Evolutionary conservation across 129 eudicot genomes (phyloP), one percentile per base, ranked within the genome.

Genomic region (Chrysanthemum makinoi): DNA sequence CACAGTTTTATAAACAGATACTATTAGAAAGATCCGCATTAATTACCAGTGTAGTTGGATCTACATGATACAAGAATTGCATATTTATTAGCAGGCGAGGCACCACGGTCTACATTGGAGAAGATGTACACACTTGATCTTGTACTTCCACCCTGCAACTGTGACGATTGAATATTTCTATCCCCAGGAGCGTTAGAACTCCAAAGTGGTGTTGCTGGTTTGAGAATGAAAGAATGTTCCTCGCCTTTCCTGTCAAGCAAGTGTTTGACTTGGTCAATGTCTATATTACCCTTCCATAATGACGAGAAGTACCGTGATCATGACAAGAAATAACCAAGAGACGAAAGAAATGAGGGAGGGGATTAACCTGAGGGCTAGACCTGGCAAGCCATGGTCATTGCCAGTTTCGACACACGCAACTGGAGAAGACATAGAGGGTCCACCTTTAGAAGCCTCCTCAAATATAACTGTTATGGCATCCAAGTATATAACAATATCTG

Each of bases 221-320:
- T 92, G 57, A 89, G 89, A 73, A 92, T 89, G 51, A 92, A 92
- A 2, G 98, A 92, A 65, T 92, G 98, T 72, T 92, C 98, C 79
- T 92, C 98, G 49, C 87, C 98, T 87, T 87, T 89, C 96, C 98
- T 92, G 94, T 78, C 68, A 86, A 68, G 61, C 15, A 70, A 64
- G 49, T 16, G 22, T 59, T 76, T 77, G 20, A 63, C 81, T 66
- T 15, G n/a, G 56, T 66, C 51, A 65, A 66, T 56, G 59, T 55
- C 56, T 28, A 80, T 20, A 35, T 18, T 68, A 77, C n/a, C 69
- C 69, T 30, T 68, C 30, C 24, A 52, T 50, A 3, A 17, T 52
- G 66, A 46, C 46, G 35, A 22, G 24, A 22, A 22, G 24, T 22
- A 22, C 24, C 24, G 24, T 22, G 24, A 22, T 22, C 24, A 22